Evolutionary conservation across 2,329 filamentous ascomycete species (phyloP), one percentile per base, ranked within the genome.

Genomic region (Clarireedia hainanense): DNA sequence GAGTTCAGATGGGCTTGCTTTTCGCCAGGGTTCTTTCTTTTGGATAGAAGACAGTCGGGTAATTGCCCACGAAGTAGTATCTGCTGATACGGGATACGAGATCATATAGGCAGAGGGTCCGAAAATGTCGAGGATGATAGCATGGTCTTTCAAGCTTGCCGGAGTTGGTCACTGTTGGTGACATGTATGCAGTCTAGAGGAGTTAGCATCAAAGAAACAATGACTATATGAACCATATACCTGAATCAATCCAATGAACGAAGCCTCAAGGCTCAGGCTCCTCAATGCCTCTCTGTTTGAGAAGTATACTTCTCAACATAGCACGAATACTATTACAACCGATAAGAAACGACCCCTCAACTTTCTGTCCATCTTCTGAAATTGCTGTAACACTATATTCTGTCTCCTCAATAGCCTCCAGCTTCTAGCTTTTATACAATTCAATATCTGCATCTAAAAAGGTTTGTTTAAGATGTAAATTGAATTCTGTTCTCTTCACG

Each of bases 281-380:
- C 17, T 39, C 15, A 6, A 52, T 27, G 9, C 51, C 50, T 36
- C 48, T 36, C 2, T 30, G 42, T 14, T 12, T 37, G 9, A 57
- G 47, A 23, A 60, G 9, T 14, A 56, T 34, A n/a, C 36, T 17
- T 37, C 58, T 54, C 3, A 54, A 50, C 2, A 23, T 42, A 46
- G 52, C 40, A 36, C 43, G 54, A 27, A 60, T 56, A 23, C 58
- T 57, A 52, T 60, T 54, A 43, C 58, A 60, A 14, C 58, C 57
- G 20, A 60, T 50, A 1, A 60, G 50, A 36, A 60, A 58, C 5
- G 26, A 45, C 9, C 54, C 57, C 39, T 51, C 42, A 26, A 56
- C 45, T 15, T 42, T 51, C 24, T 42, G 6, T 9, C 56, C 42
- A 20, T 52, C 34, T 37, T 55, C 47, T 2, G 58, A 53, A 3